Percentiles rank a stretch among this genome's conserved stretches.
phyloP scores from a whole-genome alignment of 2,329 filamentous ascomycete species.

The Pezicula carpinea region DNA sequence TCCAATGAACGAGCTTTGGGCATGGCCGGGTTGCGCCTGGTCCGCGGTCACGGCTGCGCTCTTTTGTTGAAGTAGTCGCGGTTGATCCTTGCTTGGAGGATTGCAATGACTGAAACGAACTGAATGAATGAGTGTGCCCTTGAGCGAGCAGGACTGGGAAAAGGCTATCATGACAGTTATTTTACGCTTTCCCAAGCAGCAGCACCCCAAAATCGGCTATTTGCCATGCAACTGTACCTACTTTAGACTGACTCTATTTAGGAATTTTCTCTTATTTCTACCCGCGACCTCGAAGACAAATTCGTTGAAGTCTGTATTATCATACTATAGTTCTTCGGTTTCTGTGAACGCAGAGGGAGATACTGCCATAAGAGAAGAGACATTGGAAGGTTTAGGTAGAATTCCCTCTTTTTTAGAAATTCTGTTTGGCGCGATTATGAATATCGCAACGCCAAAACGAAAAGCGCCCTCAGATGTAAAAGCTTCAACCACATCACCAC shows the following conservation, averaged over 20 bases:
- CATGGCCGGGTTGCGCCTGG: no score
- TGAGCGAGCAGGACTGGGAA: no score
- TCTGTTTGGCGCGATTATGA: constrained; percentile 72
- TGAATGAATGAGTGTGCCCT: no score
- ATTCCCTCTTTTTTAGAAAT: constrained; percentile 62
- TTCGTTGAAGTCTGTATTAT: constrained; percentile 76
- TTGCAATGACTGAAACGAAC: no score
- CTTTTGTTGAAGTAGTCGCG: no score
- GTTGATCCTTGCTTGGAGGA: no score
- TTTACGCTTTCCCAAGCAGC: no score
- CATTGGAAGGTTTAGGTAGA: constrained; percentile 92
- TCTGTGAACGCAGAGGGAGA: constrained; percentile 92
- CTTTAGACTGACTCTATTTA: constrained; percentile 30
- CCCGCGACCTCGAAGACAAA: constrained; percentile 58
- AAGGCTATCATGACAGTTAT: no score
- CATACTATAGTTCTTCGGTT: constrained; percentile 86
- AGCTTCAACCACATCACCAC: constrained; percentile 3
- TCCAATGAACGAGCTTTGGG: no score
- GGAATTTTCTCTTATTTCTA: constrained; percentile 93
- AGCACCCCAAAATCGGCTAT: no score
- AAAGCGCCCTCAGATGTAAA: constrained; percentile 7
- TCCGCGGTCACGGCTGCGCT: no score
- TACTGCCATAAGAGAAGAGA: constrained; percentile 85
- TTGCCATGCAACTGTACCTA: constrained; percentile 6
- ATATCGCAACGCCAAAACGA: constrained; percentile 47